Conservation (phyloP, 768 basidiomycete species). For the Hypholoma sublateritium region DNA sequence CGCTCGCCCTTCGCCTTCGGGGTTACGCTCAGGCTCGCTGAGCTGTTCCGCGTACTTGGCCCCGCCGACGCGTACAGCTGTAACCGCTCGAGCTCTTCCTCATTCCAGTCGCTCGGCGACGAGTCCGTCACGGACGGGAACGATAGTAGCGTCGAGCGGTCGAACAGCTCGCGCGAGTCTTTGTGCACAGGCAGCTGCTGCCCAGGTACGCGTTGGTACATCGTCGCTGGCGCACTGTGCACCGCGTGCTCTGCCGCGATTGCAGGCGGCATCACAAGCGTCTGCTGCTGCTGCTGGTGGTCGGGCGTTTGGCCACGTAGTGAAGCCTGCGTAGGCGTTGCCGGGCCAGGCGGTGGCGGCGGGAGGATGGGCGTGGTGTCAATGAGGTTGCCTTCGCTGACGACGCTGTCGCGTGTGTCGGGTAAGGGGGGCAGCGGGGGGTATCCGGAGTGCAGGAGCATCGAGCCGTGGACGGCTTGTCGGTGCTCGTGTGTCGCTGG, state of each 20-base stretch:
- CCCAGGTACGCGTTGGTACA: constrained; percentile 32
- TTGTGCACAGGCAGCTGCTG: constrained; percentile 21
- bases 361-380: constrained; percentile 24
- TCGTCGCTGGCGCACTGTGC: constrained; percentile 47
- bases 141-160: constrained; percentile 39
- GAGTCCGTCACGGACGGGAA: constrained; percentile 58
- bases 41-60: constrained; percentile 12
- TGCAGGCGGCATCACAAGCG: constrained; percentile 30
- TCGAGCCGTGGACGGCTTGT: constrained; percentile 34
- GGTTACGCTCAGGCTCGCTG: not conserved
- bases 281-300: constrained; percentile 18
- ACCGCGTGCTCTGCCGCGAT: constrained; percentile 32
- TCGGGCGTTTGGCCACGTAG: not conserved
- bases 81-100: constrained; percentile 28
- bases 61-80: constrained; percentile 12
- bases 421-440: constrained; percentile 33
- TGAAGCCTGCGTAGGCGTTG: not conserved
- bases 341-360: constrained; percentile 10
- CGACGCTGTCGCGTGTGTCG: constrained; percentile 13
- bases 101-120: constrained; percentile 39
- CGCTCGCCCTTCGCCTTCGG: constrained; percentile 22
- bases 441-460: constrained; percentile 23
- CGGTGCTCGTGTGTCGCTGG: constrained; percentile 51
- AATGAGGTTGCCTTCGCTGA: constrained; percentile 26
- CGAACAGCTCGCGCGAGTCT: constrained; percentile 40